Conservation (phyloP, 208 protist genomes). For the Leishmania mexicana region DNA sequence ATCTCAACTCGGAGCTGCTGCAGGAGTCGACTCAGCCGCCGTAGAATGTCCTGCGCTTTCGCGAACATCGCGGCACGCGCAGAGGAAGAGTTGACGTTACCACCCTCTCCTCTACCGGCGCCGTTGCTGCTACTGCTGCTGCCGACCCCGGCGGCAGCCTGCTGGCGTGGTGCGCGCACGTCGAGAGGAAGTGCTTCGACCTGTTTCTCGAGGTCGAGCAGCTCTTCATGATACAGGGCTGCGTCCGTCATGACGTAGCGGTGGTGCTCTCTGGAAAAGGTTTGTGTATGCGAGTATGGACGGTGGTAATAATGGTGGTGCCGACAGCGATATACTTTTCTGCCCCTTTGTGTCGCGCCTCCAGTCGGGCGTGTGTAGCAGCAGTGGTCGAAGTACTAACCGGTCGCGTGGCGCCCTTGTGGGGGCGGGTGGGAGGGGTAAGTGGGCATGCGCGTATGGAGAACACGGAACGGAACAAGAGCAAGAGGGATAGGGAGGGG, state of each 20-base stretch:
- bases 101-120: not conserved
- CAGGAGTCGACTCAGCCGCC: conserved; percentile 41
- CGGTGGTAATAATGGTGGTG: not conserved
- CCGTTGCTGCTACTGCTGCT: not conserved
- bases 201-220: conserved; percentile 58
- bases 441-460: not conserved
- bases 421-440: not conserved
- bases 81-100: conserved; percentile 8
- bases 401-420: not conserved
- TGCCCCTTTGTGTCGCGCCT: not conserved
- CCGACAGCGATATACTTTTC: not conserved
- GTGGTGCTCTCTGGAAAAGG: not conserved
- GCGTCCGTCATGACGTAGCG: conserved; percentile 32
- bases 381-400: not conserved
- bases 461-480: not conserved
- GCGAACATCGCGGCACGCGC: conserved; percentile 15
- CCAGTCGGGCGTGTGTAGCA: not conserved
- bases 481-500: not conserved
- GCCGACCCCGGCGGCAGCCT: not conserved
- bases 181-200: conserved; percentile 31
- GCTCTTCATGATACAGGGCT: conserved; percentile 66
- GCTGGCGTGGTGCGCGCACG: not conserved
- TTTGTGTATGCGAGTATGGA: not conserved
- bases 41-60: conserved; percentile 49
- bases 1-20: conserved; percentile 71